Conservation (phyloP, 768 basidiomycete species). For the Sporobolomyces pararoseus region DNA sequence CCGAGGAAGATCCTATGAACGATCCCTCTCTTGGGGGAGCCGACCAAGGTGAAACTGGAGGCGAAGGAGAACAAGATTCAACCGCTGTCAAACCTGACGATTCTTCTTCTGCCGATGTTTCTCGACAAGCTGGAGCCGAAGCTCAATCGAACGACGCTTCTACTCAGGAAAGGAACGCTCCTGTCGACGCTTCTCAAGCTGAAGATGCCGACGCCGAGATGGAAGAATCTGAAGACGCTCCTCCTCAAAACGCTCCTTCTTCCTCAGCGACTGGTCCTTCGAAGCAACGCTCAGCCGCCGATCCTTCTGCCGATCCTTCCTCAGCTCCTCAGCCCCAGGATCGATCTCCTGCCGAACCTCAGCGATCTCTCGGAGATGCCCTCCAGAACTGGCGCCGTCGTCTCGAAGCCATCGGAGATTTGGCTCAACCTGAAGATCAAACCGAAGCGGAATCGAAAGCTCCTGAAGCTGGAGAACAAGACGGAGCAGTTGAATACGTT, state of each 20-base stretch:
- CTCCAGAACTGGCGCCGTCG: constrained; percentile 73
- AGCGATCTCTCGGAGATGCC: constrained; percentile 76
- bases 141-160: not conserved
- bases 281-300: constrained; percentile 33
- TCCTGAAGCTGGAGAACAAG: constrained; percentile 21
- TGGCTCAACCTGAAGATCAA: constrained; percentile 49
- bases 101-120: constrained; percentile 17
- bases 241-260: constrained; percentile 18
- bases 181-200: not conserved
- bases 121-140: constrained; percentile 20
- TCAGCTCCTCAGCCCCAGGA: constrained; percentile 16
- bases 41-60: constrained; percentile 37
- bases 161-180: constrained; percentile 8
- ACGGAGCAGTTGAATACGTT: constrained; percentile 65
- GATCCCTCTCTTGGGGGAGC: constrained; percentile 36
- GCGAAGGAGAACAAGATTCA: constrained; percentile 39
- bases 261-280: constrained; percentile 29
- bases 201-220: constrained; percentile 1
- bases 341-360: constrained; percentile 21
- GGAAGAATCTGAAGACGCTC: constrained; percentile 28
- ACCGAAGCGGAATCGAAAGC: constrained; percentile 52
- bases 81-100: constrained; percentile 27
- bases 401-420: constrained; percentile 72
- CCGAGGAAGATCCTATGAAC: constrained; percentile 38
- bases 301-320: constrained; percentile 33